phyloP scores from a whole-genome alignment of 192 early-diverging fungal species.

The Coemansia asiatica region DNA sequence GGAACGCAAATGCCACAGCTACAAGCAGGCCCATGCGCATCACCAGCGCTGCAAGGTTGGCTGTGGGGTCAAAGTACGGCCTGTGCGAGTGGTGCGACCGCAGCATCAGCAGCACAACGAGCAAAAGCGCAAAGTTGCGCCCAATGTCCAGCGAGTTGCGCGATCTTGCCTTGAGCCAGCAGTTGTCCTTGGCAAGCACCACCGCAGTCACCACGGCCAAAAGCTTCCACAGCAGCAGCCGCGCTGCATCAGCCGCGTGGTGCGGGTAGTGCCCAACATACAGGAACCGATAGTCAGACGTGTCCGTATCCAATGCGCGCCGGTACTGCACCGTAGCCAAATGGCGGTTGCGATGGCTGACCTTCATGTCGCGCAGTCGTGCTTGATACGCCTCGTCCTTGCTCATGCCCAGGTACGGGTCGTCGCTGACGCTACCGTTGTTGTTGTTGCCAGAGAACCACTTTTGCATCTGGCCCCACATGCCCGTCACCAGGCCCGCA shows the following conservation, averaged over 20 bases:
- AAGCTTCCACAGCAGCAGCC: conserved; percentile 61
- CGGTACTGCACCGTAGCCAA: conserved; percentile 58
- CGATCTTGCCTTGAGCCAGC: conserved; percentile 52
- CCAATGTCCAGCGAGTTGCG: conserved; percentile 55
- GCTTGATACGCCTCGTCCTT: conserved; percentile 53
- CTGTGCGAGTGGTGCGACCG: conserved; percentile 59
- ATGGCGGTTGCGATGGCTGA: conserved; percentile 52
- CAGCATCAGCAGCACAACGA: conserved; percentile 56
- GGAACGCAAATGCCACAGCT: conserved; percentile 55
- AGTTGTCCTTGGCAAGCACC: conserved; percentile 64
- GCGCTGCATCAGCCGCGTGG: conserved; percentile 58
- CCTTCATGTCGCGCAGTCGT: conserved; percentile 48
- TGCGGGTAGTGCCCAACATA: conserved; percentile 57
- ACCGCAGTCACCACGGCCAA: conserved; percentile 49
- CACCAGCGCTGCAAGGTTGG: conserved; percentile 57
- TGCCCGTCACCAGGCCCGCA: conserved; percentile 10
- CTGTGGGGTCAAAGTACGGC: conserved; percentile 61
- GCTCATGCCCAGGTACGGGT: conserved; percentile 48
- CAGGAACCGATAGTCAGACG: conserved; percentile 61
- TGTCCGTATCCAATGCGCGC: conserved; percentile 57
- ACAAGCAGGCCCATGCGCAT: conserved; percentile 48
- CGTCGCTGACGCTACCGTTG: conserved; percentile 16
- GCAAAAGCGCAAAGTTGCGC: conserved; percentile 53
- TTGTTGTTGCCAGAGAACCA: conserved; percentile 11
- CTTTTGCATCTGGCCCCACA: conserved; percentile 39